Percentiles rank a stretch among this genome's conserved stretches.
Conservation (phyloP, 805 yeast genomes). For the Candida nanaspora region DNA sequence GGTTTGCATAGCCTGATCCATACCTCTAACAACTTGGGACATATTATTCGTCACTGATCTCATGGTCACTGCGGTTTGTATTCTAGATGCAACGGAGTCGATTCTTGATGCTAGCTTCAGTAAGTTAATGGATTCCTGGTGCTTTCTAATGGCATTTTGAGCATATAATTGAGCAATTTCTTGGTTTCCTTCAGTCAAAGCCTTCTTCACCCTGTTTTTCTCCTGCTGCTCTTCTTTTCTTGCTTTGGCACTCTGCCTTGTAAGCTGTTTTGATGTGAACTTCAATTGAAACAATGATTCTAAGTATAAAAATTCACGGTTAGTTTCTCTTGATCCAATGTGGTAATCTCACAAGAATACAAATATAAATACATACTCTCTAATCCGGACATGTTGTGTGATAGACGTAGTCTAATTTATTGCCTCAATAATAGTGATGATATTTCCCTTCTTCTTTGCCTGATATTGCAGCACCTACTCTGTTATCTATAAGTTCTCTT, state of each 20-base stretch:
- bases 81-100: constrained; percentile 93
- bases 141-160: constrained; percentile 89
- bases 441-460: no score
- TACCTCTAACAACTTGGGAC: constrained; percentile 88
- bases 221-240: constrained; percentile 86
- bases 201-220: constrained; percentile 84
- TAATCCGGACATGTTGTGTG: constrained; percentile 35
- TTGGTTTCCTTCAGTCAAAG: constrained; percentile 74
- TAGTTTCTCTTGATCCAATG: constrained; percentile 2
- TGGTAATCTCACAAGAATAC: neutral
- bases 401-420: no score
- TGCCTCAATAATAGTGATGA: no score
- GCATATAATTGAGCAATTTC: constrained; percentile 95
- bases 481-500: no score
- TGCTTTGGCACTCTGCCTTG: constrained; percentile 83
- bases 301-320: constrained; percentile 11
- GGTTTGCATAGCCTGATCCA: constrained; percentile 92
- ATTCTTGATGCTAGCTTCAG: constrained; percentile 80
- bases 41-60: constrained; percentile 88
- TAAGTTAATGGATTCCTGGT: constrained; percentile 77
- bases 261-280: constrained; percentile 91
- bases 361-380: constrained; percentile 40
- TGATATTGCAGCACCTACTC: no score
- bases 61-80: constrained; percentile 98
- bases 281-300: constrained; percentile 61